phyloP scores from a whole-genome alignment of 371 early-diverging fungal species.

The Apophysomyces ossiformis region DNA sequence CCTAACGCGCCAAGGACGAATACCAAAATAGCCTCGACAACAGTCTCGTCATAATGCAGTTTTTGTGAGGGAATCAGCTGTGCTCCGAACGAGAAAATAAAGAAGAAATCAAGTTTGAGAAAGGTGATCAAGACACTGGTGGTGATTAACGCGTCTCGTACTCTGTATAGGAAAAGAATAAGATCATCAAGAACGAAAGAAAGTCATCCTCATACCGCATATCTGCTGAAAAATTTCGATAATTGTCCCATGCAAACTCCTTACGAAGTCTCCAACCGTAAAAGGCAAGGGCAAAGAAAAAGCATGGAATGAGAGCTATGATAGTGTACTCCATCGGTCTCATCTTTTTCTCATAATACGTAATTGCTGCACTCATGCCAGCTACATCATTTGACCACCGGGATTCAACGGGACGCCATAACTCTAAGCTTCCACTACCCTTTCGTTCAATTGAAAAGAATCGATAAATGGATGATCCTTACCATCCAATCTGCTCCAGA shows the following conservation, averaged over 20 bases:
- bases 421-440: constrained; percentile 22
- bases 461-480: constrained; percentile 12
- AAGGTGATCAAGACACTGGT: constrained; percentile 44
- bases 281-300: constrained; percentile 43
- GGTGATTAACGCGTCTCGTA: constrained; percentile 47
- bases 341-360: constrained; percentile 41
- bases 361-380: constrained; percentile 38
- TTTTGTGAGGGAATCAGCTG: constrained; percentile 54
- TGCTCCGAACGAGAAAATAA: constrained; percentile 54
- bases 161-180: constrained; percentile 21
- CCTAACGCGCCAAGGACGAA: constrained; percentile 45
- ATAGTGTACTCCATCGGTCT: constrained; percentile 53
- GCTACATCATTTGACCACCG: constrained; percentile 27
- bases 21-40: constrained; percentile 45
- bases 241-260: constrained; percentile 60
- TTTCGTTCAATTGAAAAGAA: not conserved
- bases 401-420: constrained; percentile 34
- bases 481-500: constrained; percentile 53
- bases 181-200: not conserved
- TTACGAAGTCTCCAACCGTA: constrained; percentile 51
- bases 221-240: constrained; percentile 56
- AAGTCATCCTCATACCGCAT: constrained; percentile 32
- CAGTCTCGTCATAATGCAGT: constrained; percentile 40
- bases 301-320: constrained; percentile 53
- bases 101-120: constrained; percentile 55